phyloP scores from a whole-genome alignment of 495 filamentous ascomycete species.

The Penicillium simplicissimum region DNA sequence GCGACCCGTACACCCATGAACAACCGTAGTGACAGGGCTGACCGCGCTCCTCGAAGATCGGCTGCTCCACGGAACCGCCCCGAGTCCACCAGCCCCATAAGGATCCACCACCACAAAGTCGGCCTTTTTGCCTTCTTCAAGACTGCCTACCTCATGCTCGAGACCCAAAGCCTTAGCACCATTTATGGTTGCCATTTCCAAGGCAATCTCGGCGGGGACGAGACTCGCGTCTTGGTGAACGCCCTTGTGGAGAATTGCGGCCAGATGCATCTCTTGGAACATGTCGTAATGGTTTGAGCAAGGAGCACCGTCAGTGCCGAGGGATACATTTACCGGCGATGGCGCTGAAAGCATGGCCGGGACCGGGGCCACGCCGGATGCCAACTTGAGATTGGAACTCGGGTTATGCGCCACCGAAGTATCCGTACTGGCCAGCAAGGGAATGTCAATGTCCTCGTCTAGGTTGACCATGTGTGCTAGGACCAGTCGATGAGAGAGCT shows the following conservation, averaged over 20 bases:
- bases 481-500: slow-evolving; percentile 15
- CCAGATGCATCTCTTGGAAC: slow-evolving; percentile 44
- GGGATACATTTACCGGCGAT: slow-evolving; percentile 30
- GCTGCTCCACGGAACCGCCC: slow-evolving; percentile 20
- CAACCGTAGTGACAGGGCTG: slow-evolving; percentile 38
- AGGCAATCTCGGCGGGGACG: slow-evolving; percentile 35
- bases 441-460: slow-evolving; percentile 34
- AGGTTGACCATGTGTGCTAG: slow-evolving; percentile 41
- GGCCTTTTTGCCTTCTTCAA: slow-evolving; percentile 46
- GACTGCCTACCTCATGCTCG: slow-evolving; percentile 40
- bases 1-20: slow-evolving; percentile 39
- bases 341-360: slow-evolving; percentile 30
- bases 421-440: slow-evolving; percentile 29
- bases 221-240: slow-evolving; percentile 35
- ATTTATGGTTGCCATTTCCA: slow-evolving; percentile 46
- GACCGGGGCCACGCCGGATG: slow-evolving; percentile 40
- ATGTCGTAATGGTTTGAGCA: slow-evolving; percentile 45
- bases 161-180: slow-evolving; percentile 40
- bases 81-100: slow-evolving; percentile 26
- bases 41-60: slow-evolving; percentile 8
- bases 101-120: slow-evolving; percentile 38
- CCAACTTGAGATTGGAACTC: slow-evolving; percentile 42
- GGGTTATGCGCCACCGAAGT: slow-evolving; percentile 44
- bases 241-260: slow-evolving; percentile 43
- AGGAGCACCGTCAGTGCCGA: slow-evolving; percentile 44